Conservation (phyloP, 306 rosid species). For the Vicia sativa region DNA sequence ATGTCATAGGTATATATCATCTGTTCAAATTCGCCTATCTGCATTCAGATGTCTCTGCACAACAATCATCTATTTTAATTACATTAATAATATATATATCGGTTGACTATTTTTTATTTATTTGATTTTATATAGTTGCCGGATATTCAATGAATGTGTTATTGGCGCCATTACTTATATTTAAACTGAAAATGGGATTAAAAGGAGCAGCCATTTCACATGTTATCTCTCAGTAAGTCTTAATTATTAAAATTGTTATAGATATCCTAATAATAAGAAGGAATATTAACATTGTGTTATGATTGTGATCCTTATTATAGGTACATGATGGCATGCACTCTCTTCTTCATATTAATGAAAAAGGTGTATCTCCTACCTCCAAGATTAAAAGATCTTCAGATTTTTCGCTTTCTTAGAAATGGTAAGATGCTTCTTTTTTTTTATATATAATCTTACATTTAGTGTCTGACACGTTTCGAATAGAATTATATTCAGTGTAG, state of each 20-base stretch:
- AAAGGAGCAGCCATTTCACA: conserved; percentile 94
- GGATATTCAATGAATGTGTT: conserved; percentile 67
- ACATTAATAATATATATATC: no score
- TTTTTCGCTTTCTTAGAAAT: conserved; percentile 73
- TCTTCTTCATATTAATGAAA: conserved; percentile 58
- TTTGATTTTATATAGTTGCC: conserved; percentile 46
- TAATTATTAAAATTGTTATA: background rate
- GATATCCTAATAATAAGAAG: background rate
- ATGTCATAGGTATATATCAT: conserved; percentile 60
- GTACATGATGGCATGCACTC: conserved; percentile 74
- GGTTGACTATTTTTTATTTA: background rate
- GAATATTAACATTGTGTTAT: no score
- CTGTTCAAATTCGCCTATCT: background rate
- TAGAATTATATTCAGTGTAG: no score
- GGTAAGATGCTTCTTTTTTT: conserved; percentile 45
- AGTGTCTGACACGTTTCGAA: no score
- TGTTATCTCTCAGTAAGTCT: conserved; percentile 85
- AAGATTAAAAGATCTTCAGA: conserved; percentile 65
- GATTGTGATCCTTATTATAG: conserved; percentile 40
- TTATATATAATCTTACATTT: background rate
- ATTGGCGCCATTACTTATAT: conserved; percentile 81
- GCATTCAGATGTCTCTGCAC: no score
- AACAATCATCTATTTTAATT: no score
- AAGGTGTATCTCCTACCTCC: conserved; percentile 81
- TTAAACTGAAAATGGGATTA: conserved; percentile 62